Conservation (phyloP, 441 rosid species). For the Arabidopsis hybrid region DNA sequence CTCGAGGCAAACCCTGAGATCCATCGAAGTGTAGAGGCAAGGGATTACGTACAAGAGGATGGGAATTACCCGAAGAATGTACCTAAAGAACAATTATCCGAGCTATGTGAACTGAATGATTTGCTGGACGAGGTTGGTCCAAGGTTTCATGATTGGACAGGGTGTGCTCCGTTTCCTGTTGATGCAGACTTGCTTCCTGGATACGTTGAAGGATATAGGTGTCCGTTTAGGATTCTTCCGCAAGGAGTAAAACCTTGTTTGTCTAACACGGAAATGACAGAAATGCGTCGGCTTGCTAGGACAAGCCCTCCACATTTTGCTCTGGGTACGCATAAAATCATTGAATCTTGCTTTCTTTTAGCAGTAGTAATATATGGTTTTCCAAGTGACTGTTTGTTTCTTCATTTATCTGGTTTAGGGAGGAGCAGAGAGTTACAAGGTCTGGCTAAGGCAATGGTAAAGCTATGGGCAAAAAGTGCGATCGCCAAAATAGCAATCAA, state of each 20-base stretch:
- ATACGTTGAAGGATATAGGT: slow-evolving; percentile 63
- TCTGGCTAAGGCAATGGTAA: slow-evolving; percentile 82
- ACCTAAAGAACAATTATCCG: slow-evolving; percentile 62
- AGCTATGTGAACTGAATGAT: slow-evolving; percentile 64
- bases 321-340: slow-evolving; percentile 56
- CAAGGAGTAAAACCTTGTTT: slow-evolving; percentile 66
- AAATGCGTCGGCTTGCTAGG: slow-evolving; percentile 73
- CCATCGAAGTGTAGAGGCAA: not conserved
- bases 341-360: slow-evolving; percentile 10
- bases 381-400: slow-evolving; percentile 19
- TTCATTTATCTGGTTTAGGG: slow-evolving; percentile 52
- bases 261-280: slow-evolving; percentile 67
- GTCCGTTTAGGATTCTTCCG: slow-evolving; percentile 83
- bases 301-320: slow-evolving; percentile 87
- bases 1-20: slow-evolving; percentile 33
- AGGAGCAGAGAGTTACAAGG: slow-evolving; percentile 89
- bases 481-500: slow-evolving; percentile 93
- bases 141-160: slow-evolving; percentile 87
- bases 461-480: slow-evolving; percentile 84
- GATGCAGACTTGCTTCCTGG: slow-evolving; percentile 92
- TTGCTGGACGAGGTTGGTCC: slow-evolving; percentile 88
- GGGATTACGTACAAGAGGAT: slow-evolving; percentile 47
- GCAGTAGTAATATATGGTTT: slow-evolving; percentile 24
- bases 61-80: slow-evolving; percentile 54
- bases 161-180: slow-evolving; percentile 86